Evolutionary conservation across 805 yeast genomes (phyloP), one percentile per base, ranked within the genome.

Genomic region (Hanseniaspora guilliermondii): DNA sequence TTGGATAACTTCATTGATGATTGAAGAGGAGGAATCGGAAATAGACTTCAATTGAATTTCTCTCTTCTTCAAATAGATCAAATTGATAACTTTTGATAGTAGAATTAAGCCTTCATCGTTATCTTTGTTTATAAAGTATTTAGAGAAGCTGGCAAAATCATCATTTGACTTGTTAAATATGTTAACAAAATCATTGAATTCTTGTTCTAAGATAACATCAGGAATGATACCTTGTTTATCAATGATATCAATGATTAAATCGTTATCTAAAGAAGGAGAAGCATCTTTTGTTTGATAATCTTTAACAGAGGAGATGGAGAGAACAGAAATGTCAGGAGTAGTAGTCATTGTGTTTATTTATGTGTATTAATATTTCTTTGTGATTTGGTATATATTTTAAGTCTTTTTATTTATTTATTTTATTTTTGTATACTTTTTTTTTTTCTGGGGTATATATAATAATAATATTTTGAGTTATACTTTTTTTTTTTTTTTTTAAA

Each of bases 141-240:
- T 44, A 9, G 33, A 5, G 25, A 44, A 44, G 16, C 33, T 44
- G 6, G 27, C n/a, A 37, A 36, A 52, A 21, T 52, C 55, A n/a
- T 36, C 22, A 14, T 25, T 47, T n/a, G 53, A 41, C 6, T 49
- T 96, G 65, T 89, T 96, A 57, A 91, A 87, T 75, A 40, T 78
- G 70, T 56, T 84, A 79, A 72, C 93, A 93, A 67, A 91, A 89
- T 94, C 96, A 88, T 57, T 75, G 77, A 7, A 91, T 70, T 91
- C 97, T 54, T 77, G 73, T 68, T 88, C 96, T 60, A 91, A 85
- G 61, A 87, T 74, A 55, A 78, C 70, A 61, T 85, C 95, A 9
- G 97, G 98, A 57, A 91, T 85, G 64, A 91, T 86, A 0, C 96
- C 97, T 35, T 83, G 79, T 53, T 77, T 74, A 65, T 87, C 95